A percentile compares a stretch with the other conserved stretches of the same genome.
These are phyloP conservation scores for Leishmania lainsoni DNA, from an alignment of 208 protist genomes.

Conservation along the genomic window DNA sequence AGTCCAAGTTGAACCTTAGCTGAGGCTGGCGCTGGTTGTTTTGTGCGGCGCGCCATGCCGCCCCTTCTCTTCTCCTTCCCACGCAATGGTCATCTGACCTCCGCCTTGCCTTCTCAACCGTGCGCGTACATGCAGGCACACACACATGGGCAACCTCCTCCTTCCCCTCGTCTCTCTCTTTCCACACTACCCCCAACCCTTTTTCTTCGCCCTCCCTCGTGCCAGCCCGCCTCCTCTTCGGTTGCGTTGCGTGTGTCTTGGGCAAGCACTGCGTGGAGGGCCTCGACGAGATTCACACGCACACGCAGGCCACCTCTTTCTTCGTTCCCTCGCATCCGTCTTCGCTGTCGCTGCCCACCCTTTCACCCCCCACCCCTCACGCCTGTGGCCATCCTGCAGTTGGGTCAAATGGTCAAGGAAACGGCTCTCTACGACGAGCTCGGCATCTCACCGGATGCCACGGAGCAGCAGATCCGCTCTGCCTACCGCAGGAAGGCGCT, in stretches of 20 bases:
- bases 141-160: background rate
- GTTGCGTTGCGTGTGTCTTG: background rate
- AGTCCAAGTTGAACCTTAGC: background rate
- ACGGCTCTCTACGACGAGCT: conserved; percentile 86
- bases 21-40: background rate
- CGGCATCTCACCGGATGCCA: conserved; percentile 64
- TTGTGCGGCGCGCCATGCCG: background rate
- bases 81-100: background rate
- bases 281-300: background rate
- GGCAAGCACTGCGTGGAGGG: background rate
- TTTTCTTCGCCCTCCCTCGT: background rate
- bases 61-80: background rate
- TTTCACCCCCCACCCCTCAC: background rate
- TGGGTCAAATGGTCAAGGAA: conserved; percentile 65
- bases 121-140: background rate
- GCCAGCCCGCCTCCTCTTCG: background rate
- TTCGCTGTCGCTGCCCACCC: background rate
- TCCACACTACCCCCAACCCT: background rate
- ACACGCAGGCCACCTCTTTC: too few species aligned
- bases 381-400: background rate
- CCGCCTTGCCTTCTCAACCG: background rate
- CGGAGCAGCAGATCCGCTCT: conserved; percentile 76
- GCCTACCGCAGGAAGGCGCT: conserved; percentile 89
- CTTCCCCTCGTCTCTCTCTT: background rate
- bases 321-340: background rate